A percentile compares a stretch with the other conserved stretches of the same genome.
Conservation (phyloP, 164 flowering plant genomes). For the Vitis labrusca region DNA sequence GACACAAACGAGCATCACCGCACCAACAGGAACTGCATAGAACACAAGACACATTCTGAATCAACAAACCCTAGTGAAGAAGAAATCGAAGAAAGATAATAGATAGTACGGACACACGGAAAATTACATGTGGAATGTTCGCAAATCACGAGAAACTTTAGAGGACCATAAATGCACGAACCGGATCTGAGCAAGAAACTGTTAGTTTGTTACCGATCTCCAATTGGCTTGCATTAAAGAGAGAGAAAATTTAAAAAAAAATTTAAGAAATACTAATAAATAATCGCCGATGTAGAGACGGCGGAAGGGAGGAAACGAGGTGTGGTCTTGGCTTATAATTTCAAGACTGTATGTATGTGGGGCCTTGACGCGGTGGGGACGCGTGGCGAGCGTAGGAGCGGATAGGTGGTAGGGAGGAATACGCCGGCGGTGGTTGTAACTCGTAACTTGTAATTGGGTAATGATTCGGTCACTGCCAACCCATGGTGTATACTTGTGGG, state of each 20-base stretch:
- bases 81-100: neutral
- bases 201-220: neutral
- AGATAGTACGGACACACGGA: neutral
- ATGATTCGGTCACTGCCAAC: slow-evolving; percentile 17
- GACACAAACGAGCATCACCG: neutral
- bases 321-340: neutral
- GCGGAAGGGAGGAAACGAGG: neutral
- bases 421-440: slow-evolving; percentile 12
- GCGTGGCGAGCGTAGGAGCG: slow-evolving; percentile 8
- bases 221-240: neutral
- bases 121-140: neutral
- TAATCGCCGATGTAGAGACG: slow-evolving; percentile 12
- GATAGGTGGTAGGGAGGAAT: slow-evolving; percentile 8
- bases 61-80: slow-evolving; percentile 1
- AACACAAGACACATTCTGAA: slow-evolving; percentile 1
- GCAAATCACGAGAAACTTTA: slow-evolving; percentile 19
- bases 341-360: neutral
- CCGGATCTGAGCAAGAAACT: neutral
- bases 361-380: neutral
- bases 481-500: neutral
- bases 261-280: neutral
- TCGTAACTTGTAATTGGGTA: slow-evolving; percentile 9
- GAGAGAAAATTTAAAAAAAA: neutral
- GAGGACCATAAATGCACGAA: slow-evolving; percentile 18
- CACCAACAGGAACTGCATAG: neutral